Conservation (phyloP, 305 asterid genomes). For the Fraxinus angustifolia region DNA sequence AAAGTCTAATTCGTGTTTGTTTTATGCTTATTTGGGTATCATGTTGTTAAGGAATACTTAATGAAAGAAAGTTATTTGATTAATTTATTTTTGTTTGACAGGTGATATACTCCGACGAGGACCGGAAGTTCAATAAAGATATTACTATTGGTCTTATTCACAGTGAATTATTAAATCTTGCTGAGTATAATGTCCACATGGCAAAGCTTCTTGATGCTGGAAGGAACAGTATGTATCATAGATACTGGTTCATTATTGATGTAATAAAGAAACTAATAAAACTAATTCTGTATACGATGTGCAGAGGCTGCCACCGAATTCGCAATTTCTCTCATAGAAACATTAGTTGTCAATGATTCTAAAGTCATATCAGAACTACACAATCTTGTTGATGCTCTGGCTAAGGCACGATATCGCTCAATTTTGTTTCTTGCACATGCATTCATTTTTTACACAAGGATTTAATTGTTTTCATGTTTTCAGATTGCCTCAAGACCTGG, state of each 20-base stretch:
- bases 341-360: slow-evolving; percentile 60
- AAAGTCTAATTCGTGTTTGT: not conserved
- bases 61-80: not conserved
- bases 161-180: slow-evolving; percentile 79
- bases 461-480: slow-evolving; percentile 26
- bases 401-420: slow-evolving; percentile 53
- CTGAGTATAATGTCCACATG: slow-evolving; percentile 95
- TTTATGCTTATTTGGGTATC: not conserved
- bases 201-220: slow-evolving; percentile 96
- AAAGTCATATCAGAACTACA: slow-evolving; percentile 85
- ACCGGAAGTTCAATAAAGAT: slow-evolving; percentile 84
- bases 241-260: slow-evolving; percentile 20
- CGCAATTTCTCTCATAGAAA: slow-evolving; percentile 74
- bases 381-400: slow-evolving; percentile 85
- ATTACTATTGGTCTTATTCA: slow-evolving; percentile 80
- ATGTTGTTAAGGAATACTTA: not conserved
- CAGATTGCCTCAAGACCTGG: slow-evolving; percentile 98
- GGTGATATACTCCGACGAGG: slow-evolving; percentile 94
- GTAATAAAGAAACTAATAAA: slow-evolving; percentile 12
- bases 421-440: slow-evolving; percentile 3
- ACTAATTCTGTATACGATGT: slow-evolving; percentile 23
- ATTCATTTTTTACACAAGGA: not conserved
- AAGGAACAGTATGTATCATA: slow-evolving; percentile 69
- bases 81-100: slow-evolving; percentile 28
- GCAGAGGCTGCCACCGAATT: slow-evolving; percentile 95